Conservation (phyloP, 1,139 yeast genomes). For the Entelexis sorbosivorans region DNA sequence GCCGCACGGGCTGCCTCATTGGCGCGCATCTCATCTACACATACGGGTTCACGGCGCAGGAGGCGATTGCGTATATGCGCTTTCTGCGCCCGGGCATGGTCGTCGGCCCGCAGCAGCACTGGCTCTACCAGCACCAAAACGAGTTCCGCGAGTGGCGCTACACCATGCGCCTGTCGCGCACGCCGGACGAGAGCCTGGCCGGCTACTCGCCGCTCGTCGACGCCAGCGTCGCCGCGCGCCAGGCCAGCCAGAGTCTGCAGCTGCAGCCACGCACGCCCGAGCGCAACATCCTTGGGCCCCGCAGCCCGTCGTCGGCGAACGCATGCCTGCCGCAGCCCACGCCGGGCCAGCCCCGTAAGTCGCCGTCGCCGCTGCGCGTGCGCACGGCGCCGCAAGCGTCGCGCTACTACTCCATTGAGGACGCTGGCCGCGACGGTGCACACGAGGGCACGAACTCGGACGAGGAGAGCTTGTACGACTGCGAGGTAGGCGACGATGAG, state of each 20-base stretch:
- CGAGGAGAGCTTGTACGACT: conserved; percentile 17
- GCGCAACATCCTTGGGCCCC: conserved; percentile 48
- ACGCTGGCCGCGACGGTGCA: conserved; percentile 8
- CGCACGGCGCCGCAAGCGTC: conserved; percentile 15
- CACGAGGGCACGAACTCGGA: conserved; percentile 16
- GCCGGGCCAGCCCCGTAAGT: conserved; percentile 93
- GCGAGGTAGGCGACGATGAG: conserved; percentile 13
- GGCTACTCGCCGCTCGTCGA: conserved; percentile 65
- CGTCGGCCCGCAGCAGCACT: conserved; percentile 98
- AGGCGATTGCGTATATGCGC: conserved; percentile 92
- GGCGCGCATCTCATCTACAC: conserved; percentile 95
- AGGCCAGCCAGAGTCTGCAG: neutral
- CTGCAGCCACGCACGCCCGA: conserved; percentile 52
- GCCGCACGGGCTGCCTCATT: conserved; percentile 92
- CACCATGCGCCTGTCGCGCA: conserved; percentile 71
- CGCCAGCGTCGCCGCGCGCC: conserved; percentile 2
- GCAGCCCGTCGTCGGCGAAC: conserved; percentile 55
- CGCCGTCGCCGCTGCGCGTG: conserved; percentile 25
- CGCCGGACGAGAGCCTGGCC: conserved; percentile 62
- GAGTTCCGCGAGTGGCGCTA: conserved; percentile 94
- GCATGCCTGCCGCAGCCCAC: conserved; percentile 82
- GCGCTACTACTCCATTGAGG: conserved; percentile 10
- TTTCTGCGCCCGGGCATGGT: conserved; percentile 98
- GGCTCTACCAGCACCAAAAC: conserved; percentile 91
- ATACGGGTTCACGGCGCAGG: conserved; percentile 93